Base-by-base conservation (phyloP, 192 early-diverging fungal genomes). In the Podila verticillata region DNA sequence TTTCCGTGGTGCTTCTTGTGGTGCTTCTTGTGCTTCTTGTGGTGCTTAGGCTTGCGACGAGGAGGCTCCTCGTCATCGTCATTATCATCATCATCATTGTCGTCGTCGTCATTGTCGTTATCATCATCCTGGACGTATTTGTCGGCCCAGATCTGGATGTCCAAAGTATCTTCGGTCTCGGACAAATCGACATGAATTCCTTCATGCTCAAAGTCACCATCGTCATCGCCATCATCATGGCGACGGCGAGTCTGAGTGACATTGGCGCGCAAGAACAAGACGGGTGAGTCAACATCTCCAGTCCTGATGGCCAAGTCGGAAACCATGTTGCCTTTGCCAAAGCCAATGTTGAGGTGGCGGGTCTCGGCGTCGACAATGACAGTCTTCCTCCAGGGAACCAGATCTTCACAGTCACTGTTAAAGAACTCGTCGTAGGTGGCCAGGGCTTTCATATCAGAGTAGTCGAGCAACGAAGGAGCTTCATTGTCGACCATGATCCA, bases 101-200 rank as follows among this genome's bases (percentile, higher is more conserved):
- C 68, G 31, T 19, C 34, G 19, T 70, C 68, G 28, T 26, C 59
- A 12, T n/a, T 13, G 30, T 65, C 26, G 7, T 28, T 28, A 20
- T 15, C 56, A 57, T 57, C 56, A 10, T 61, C 60, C 0, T 15
- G 63, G 22, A 68, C 65, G 51, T 79, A 29, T 0, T 35, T 3
- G 48, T 79, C 65, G 31, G 75, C 75, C 75, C 75, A 79, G 60
- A 79, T 65, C 56, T 51, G 35, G 24, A 79, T 22, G 5, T 79
- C 35, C 15, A 71, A 17, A 26, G 30, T 32, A 22, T 66, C 64
- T 2, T 79, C 44, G 20, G 24, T 39, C 9, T 79, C 69, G 0
- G 34, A 44, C 26, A 63, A 9, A 29, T 67, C 29, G 24, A 71
- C 34, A 26, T 79, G 75, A 57, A 79, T 64, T 58, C 75, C 75